These are phyloP conservation scores for Penicillium samsonianum DNA, from an alignment of 495 filamentous ascomycete genomes.

Conservation along the genomic window DNA sequence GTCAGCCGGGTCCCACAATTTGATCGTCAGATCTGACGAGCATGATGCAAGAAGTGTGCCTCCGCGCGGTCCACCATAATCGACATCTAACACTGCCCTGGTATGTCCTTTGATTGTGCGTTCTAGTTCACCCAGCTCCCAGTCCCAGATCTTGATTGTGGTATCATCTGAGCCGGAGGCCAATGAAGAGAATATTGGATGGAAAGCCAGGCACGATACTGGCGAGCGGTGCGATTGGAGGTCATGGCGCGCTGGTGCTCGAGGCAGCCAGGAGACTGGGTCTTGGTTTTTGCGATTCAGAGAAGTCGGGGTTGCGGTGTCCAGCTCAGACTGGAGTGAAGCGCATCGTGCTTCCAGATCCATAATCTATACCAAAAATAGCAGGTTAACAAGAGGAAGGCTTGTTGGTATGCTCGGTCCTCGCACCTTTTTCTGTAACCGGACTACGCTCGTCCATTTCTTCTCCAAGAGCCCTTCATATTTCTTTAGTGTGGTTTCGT, in stretches of 20 bases:
- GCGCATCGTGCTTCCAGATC: slow-evolving; percentile 77
- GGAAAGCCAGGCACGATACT: slow-evolving; percentile 90
- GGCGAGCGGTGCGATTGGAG: slow-evolving; percentile 81
- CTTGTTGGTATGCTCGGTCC: not conserved
- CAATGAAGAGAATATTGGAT: slow-evolving; percentile 87
- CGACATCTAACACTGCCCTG: slow-evolving; percentile 83
- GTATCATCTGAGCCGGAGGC: slow-evolving; percentile 93
- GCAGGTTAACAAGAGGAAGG: not conserved
- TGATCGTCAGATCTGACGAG: slow-evolving; percentile 89
- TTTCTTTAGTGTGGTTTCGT: slow-evolving; percentile 70
- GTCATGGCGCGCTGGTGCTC: slow-evolving; percentile 69
- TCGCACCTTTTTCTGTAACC: slow-evolving; percentile 81
- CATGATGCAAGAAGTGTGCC: slow-evolving; percentile 88
- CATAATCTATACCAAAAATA: slow-evolving; percentile 80
- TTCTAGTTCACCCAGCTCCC: slow-evolving; percentile 92
- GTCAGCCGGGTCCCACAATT: slow-evolving; percentile 91
- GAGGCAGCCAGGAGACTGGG: slow-evolving; percentile 82
- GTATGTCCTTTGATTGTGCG: slow-evolving; percentile 92
- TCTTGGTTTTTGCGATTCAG: slow-evolving; percentile 78
- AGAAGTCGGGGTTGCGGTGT: slow-evolving; percentile 81
- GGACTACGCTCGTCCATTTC: slow-evolving; percentile 95
- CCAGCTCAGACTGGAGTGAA: slow-evolving; percentile 77
- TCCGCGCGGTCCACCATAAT: slow-evolving; percentile 86
- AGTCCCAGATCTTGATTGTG: slow-evolving; percentile 98
- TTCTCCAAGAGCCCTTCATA: slow-evolving; percentile 75